A percentile compares a stretch with the other conserved stretches of the same genome.
phyloP scores from a whole-genome alignment of 495 filamentous ascomycete species.

The Pseudoneurospora amorphoporcata region DNA sequence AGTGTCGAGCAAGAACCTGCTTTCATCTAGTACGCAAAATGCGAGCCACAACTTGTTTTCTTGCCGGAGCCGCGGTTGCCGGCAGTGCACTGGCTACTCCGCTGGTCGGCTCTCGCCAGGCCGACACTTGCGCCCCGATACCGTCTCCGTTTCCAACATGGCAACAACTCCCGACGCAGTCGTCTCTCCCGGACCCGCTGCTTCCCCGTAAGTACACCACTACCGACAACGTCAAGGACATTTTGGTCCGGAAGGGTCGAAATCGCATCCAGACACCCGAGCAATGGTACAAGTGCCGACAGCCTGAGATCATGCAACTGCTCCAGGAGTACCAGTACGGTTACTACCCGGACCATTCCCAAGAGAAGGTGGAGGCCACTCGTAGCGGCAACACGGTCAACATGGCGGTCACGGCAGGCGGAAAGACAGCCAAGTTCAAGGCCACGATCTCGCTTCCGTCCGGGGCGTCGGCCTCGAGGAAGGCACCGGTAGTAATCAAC shows the following conservation, averaged over 20 bases:
- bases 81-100: background rate
- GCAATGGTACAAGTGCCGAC: constrained; percentile 42
- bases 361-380: constrained; percentile 41
- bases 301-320: constrained; percentile 42
- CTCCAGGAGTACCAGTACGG: constrained; percentile 47
- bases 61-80: background rate
- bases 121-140: constrained; percentile 19
- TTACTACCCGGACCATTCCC: constrained; percentile 42
- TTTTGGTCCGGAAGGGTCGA: constrained; percentile 28
- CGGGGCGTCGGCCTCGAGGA: constrained; percentile 24
- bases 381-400: constrained; percentile 38
- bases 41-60: background rate
- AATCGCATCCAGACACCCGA: constrained; percentile 34
- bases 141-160: constrained; percentile 33
- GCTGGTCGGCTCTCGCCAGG: background rate
- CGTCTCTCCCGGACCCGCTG: constrained; percentile 41
- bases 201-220: constrained; percentile 36
- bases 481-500: constrained; percentile 42
- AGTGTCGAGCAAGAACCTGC: background rate
- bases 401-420: constrained; percentile 35
- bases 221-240: constrained; percentile 28
- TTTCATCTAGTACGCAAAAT: background rate
- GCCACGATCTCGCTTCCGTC: constrained; percentile 35
- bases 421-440: constrained; percentile 36
- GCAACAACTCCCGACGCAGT: constrained; percentile 29